Base-by-base conservation (phyloP, 1,139 yeast genomes). In the Protomyces inundatus region DNA sequence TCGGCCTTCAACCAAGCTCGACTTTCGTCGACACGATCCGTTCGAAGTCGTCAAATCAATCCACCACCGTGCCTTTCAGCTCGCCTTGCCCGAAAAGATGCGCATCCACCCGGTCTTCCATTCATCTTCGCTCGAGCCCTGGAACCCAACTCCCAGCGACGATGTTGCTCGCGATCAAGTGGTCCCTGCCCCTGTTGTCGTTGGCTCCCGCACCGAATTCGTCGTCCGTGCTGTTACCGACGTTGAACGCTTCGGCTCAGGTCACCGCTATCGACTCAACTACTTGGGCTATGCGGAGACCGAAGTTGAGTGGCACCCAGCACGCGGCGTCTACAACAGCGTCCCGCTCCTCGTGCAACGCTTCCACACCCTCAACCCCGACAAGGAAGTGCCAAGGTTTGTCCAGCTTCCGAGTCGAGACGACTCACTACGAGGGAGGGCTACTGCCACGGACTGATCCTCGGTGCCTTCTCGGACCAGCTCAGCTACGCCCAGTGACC, bases 51-150 rank as follows among this genome's bases (percentile, higher is more conserved):
- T 37, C 46, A 40, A 54, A 16, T 23, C 30, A 16, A 54, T 54
- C 32, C 48, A 40, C 4, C 16, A 16, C 35, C 14, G 9, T 10
- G 46, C 57, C 16, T 36, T n/a, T 23, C 35, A 40, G 33, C 46
- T 54, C 30, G 50, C 34, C 16, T n/a, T 39, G 9, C 57, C 57
- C 16, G 7, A 12, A 10, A 39, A 16, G 5, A 37, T 54, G 30
- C 57, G 50, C 30, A 23, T 54, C 16, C 50, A 54, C 37, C 14
- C 37, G 36, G 57, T 54, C 23, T 54, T 54, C 36, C 57, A 54
- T 37, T 23, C 36, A 32, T 37, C 50, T 37, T 48, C 36, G 14
- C 57, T 54, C 14, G 46, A 54, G 34, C 30, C 46, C n/a, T n/a
- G n/a, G n/a, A n/a, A n/a, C n/a, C n/a, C n/a, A n/a, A n/a, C n/a